Conservation (phyloP, 768 basidiomycete species). For the Agrocybe pediades region DNA sequence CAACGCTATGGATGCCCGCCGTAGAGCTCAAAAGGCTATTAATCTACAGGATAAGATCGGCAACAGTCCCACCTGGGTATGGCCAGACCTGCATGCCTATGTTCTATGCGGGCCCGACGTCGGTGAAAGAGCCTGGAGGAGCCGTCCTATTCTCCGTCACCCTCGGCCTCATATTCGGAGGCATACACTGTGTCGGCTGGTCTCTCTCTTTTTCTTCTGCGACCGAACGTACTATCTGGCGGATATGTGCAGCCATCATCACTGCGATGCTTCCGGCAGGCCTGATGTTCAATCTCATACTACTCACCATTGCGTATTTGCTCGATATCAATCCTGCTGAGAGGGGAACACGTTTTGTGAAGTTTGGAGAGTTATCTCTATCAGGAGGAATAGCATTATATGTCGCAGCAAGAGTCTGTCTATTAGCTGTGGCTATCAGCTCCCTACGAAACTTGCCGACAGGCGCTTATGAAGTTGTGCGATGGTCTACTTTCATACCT, state of each 20-base stretch:
- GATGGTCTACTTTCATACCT: neutral
- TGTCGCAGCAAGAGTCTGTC: neutral
- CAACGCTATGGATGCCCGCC: no score
- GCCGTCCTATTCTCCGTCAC: no score
- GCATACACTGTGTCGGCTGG: neutral
- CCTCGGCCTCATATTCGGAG: neutral
- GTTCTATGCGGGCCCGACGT: no score
- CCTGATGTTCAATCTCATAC: neutral
- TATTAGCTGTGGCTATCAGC: neutral
- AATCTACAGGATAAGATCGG: no score
- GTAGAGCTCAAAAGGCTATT: no score
- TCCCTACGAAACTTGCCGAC: neutral
- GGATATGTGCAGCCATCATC: neutral
- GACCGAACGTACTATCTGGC: neutral
- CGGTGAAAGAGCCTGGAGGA: no score
- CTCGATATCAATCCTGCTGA: no score
- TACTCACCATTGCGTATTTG: no score
- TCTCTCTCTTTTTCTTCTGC: neutral
- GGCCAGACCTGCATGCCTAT: no score
- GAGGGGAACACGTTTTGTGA: no score
- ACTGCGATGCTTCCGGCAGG: neutral
- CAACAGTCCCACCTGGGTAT: no score
- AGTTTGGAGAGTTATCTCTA: neutral
- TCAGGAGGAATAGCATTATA: neutral
- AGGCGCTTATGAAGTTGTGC: neutral